Evolutionary conservation across 2,329 filamentous ascomycete species (phyloP).

Genomic region (Pyricularia grisea): DNA sequence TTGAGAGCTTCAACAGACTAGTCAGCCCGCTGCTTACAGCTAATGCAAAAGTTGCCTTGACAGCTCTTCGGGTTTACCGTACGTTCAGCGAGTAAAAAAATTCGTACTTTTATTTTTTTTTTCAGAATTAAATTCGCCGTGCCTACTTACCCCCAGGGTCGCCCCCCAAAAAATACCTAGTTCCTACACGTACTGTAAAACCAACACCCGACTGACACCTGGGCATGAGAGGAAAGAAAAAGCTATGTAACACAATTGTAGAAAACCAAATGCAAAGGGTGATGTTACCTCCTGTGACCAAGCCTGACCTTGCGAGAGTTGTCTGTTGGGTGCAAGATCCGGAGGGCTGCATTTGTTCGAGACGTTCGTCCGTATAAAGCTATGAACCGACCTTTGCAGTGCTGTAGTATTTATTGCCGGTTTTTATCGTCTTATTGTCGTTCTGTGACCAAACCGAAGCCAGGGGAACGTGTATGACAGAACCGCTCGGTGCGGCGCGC

Average conservation of each 20-base stretch:
- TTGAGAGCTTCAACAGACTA: too few species aligned
- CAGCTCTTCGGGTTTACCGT: too few species aligned
- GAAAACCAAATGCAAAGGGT: constrained; percentile 2
- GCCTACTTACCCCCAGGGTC: not conserved
- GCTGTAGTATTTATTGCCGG: not conserved
- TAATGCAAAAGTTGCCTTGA: too few species aligned
- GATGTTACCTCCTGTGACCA: not conserved
- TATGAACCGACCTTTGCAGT: not conserved
- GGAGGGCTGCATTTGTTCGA: not conserved
- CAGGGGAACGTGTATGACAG: not conserved
- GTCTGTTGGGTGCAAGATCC: not conserved
- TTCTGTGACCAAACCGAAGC: not conserved
- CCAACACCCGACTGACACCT: not conserved
- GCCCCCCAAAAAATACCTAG: not conserved
- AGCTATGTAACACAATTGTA: not conserved
- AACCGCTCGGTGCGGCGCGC: not conserved
- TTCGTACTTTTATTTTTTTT: too few species aligned
- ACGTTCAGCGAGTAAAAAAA: too few species aligned
- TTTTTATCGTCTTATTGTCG: not conserved
- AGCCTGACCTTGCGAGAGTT: not conserved
- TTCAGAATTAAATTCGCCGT: not conserved
- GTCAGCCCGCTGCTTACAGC: too few species aligned
- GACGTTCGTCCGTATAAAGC: not conserved
- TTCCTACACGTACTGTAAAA: not conserved
- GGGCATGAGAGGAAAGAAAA: not conserved